Evolutionary conservation across 169 alveolate species (phyloP), one percentile per base, ranked within the genome.

Genomic region (Plasmodium billcollinsi): DNA sequence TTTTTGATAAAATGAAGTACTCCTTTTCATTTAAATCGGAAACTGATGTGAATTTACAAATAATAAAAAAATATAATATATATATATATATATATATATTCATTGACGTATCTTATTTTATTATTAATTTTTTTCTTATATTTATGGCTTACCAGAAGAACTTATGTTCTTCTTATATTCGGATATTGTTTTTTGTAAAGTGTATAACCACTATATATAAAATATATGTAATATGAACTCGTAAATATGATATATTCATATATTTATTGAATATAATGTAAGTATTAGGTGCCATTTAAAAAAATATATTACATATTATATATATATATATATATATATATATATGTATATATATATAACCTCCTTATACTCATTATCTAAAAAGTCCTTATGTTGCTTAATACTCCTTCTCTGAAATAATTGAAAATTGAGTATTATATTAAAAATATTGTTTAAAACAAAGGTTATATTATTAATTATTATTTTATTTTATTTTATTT

Each of bases 1-100:
- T 78, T 66, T 66, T 78, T 33, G 89, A 78, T 59, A 78, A 52
- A 24, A 78, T 78, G 26, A 49, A 71, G 71, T 78, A 78, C 18
- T 78, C 89, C 54, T 66, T 78, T 78, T 78, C 89, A 58, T 78
- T 78, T 8, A 78, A 70, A 43, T 78, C 89, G 29, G 89, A 78
- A 29, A 78, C 89, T 78, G 54, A 39, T 7, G 47, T 56, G 18
- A 56, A 56, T 56, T 56, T 18, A 56, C 21, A 56, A 18, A 56
- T 56, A 15, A 59, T 49, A 75, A 75, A 1, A 29, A 29, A 21
- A 47, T 15, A n/a, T 2, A 66, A 62, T 56, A 56, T 15, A 9
- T 15, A 56, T 15, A 54, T 7, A 15, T 56, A 2, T 14, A 15
- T 15, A 15, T 56, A 12, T 56, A 12, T 52, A 52, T n/a, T 7